phyloP scores from a whole-genome alignment of 208 protist genomes.

The Acanthamoeba triangularis region DNA sequence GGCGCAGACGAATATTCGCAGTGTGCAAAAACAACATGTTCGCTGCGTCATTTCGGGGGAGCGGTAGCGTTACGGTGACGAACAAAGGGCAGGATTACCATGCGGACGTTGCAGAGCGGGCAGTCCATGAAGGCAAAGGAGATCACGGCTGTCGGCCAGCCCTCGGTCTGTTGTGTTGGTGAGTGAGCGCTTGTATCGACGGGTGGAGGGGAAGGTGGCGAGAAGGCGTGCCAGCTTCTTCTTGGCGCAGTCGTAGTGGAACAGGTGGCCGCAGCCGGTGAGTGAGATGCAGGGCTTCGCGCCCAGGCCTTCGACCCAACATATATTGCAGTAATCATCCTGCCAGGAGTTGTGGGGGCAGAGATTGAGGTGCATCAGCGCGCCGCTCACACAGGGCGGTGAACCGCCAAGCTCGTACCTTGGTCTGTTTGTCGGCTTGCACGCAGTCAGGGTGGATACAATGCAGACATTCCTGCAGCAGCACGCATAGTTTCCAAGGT shows the following conservation, averaged over 20 bases:
- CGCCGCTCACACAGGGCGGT: neutral
- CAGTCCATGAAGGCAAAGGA: constrained; percentile 64
- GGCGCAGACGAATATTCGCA: neutral
- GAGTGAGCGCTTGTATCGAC: neutral
- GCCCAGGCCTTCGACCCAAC: constrained; percentile 40
- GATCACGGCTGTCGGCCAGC: constrained; percentile 40
- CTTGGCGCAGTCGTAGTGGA: constrained; percentile 63
- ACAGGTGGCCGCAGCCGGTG: neutral
- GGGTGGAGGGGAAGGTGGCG: neutral
- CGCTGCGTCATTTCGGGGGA: neutral
- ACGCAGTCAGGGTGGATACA: constrained; percentile 32
- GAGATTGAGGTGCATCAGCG: neutral
- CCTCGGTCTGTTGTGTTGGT: neutral
- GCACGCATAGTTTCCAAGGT: neutral
- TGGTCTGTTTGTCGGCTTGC: constrained; percentile 19
- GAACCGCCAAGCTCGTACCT: neutral
- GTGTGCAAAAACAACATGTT: neutral
- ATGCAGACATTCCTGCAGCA: constrained; percentile 12
- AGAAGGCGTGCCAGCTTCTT: constrained; percentile 18
- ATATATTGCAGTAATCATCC: constrained; percentile 63
- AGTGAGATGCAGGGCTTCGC: constrained; percentile 1
- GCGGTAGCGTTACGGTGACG: neutral
- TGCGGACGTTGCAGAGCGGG: constrained; percentile 35
- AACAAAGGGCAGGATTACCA: neutral
- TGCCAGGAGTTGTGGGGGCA: neutral